Evolutionary conservation across 768 basidiomycete genomes (phyloP), one percentile per base, ranked within the genome.

Genomic region (Tulasnella sp.): DNA sequence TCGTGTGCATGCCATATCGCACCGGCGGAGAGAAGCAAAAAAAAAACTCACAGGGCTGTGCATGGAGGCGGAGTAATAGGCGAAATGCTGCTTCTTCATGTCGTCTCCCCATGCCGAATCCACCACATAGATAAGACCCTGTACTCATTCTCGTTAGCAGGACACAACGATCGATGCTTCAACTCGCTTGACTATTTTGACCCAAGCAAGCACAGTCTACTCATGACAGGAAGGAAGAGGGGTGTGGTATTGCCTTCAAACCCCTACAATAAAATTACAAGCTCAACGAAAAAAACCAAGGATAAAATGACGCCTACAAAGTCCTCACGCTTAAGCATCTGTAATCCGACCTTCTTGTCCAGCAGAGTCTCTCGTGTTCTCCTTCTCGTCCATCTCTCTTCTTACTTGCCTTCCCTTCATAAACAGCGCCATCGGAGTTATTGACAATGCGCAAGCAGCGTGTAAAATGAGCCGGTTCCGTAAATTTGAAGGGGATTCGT

Each of bases 401-500:
- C 93, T 87, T 29, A 84, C 87, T 82, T 94, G 92, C 79, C 85
- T 85, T 2, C 77, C 92, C 92, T 37, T 84, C 85, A 39, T 92
- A 75, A 67, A 90, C 84, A 91, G 87, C 0, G 92, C 82, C 6
- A 84, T 78, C 10, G 82, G 75, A 46, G 86, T 84, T 9, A 86
- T 82, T 1, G 79, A 83, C 78, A 88, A 80, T 3, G 89, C 85
- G 67, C 90, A 80, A 0, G 84, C 83, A 3, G 89, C 93, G 39
- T 91, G 89, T 82, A 95, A 89, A 35, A 95, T 89, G 67, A 93
- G 84, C 4, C 89, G 88, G 16, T 86, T 85, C 40, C 83, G 88
- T 92, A 95, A 93, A 83, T 93, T 92, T 40, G 89, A 84, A 0
- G 94, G 93, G 93, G 93, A 69, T 87, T 83, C 23, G 90, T 92